phyloP scores from a whole-genome alignment of 441 rosid genomes.

The Syzygium syzygioides region DNA sequence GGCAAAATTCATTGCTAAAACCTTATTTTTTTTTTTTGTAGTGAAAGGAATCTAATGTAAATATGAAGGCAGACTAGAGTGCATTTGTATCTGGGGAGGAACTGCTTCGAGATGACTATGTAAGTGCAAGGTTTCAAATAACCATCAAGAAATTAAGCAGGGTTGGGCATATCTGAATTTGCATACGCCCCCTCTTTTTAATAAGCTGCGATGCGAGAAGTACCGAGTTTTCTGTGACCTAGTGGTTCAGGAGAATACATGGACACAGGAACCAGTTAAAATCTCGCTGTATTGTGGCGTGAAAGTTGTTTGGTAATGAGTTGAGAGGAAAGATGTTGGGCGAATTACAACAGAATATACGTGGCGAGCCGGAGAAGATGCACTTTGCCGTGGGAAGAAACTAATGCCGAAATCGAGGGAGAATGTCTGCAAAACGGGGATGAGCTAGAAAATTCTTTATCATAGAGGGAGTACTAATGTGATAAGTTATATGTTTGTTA shows the following conservation, averaged over 20 bases:
- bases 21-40: too few species aligned
- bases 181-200: neutral
- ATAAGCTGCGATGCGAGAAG: neutral
- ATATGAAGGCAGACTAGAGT: neutral
- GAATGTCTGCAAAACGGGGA: neutral
- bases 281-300: neutral
- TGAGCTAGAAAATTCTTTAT: neutral
- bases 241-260: neutral
- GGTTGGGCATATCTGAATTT: neutral
- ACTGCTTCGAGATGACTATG: neutral
- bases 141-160: neutral
- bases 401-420: neutral
- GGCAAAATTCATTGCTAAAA: too few species aligned
- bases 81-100: neutral
- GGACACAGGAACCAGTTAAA: neutral
- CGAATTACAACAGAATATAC: neutral
- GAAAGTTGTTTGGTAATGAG: neutral
- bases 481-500: neutral
- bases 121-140: neutral
- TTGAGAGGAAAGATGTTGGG: neutral
- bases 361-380: neutral
- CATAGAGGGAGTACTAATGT: neutral
- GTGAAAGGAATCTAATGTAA: neutral
- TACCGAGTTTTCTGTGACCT: neutral
- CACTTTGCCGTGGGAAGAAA: neutral